Conservation (phyloP, 2,329 filamentous ascomycete genomes). For the Cladosporium phlei region DNA sequence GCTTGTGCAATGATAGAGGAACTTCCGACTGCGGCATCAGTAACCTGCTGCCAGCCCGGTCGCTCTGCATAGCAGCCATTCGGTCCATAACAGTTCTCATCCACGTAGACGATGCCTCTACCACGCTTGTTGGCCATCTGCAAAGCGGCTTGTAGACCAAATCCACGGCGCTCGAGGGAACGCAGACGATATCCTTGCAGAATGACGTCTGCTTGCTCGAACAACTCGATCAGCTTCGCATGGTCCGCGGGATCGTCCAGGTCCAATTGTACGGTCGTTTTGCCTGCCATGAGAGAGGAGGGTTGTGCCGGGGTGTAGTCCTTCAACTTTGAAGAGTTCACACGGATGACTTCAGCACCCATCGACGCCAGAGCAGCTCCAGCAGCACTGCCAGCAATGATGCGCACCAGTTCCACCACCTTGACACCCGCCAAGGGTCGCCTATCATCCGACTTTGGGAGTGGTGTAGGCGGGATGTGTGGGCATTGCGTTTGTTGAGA, state of each 20-base stretch:
- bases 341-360: slow-evolving; percentile 68
- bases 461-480: slow-evolving; percentile 25
- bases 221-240: slow-evolving; percentile 37
- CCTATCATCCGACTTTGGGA: slow-evolving; percentile 20
- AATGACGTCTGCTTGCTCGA: slow-evolving; percentile 48
- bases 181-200: slow-evolving; percentile 48
- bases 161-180: slow-evolving; percentile 45
- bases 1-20: slow-evolving; percentile 36
- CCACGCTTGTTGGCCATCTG: slow-evolving; percentile 39
- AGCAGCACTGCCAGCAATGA: slow-evolving; percentile 72
- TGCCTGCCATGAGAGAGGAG: background rate
- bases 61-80: slow-evolving; percentile 45
- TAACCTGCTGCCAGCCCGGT: slow-evolving; percentile 52
- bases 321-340: too few relatives aligned
- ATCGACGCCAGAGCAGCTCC: slow-evolving; percentile 68
- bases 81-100: slow-evolving; percentile 53
- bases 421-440: slow-evolving; percentile 56
- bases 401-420: slow-evolving; percentile 68
- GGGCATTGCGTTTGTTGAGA: slow-evolving; percentile 23
- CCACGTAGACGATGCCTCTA: slow-evolving; percentile 44
- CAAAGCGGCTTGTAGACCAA: slow-evolving; percentile 39
- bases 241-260: slow-evolving; percentile 38
- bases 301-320: too few relatives aligned
- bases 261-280: slow-evolving; percentile 23
- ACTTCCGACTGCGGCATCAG: slow-evolving; percentile 42